Base-by-base conservation (phyloP, 2,329 filamentous ascomycete species). In the Alternaria panax region DNA sequence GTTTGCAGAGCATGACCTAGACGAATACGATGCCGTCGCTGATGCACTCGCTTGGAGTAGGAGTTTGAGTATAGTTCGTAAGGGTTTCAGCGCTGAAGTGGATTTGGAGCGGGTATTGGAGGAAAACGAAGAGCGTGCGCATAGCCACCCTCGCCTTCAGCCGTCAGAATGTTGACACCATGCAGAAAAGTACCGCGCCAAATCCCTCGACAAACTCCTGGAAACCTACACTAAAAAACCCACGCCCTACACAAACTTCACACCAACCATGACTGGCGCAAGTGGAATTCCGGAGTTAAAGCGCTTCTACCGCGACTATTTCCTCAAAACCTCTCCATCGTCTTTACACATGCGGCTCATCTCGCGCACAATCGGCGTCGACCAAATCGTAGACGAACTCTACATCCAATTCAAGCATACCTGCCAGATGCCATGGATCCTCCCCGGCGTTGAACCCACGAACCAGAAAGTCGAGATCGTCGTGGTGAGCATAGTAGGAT, bases 11-110 rank as follows among this genome's bases (percentile, higher is more conserved):
- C 83, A 84, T 20, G 87, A 92, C 56, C 74, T 91, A 30, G 87
- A 90, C 2, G 86, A 90, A 64, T 92, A 87, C 67, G 85, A 92
- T 63, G 80, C 83, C 9, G 80, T 90, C 3, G 84, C 85, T 0
- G 86, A 89, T 2, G 84, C 85, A n/a, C 70, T 92, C 20, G 89
- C 90, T 0, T 92, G 88, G 84, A 86, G 84, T n/a, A 82, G 91
- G 7, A 88, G 86, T 34, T 70, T 93, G 57, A 81, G 81, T 1
- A 77, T 82, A 0, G 80, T 91, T 34, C 82, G 88, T 40, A 84
- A 83, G 60, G 89, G 86, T 0, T 91, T 92, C 69, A 73, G 78
- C 16, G 74, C 80, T 16, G 80, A 83, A 58, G 76, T 80, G 2
- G 75, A 82, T 42, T 63, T 83, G n/a, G 82, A 83, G 65, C 70